Base-by-base conservation (phyloP, 2,329 filamentous ascomycete species). In the Rhynchosporium secalis region DNA sequence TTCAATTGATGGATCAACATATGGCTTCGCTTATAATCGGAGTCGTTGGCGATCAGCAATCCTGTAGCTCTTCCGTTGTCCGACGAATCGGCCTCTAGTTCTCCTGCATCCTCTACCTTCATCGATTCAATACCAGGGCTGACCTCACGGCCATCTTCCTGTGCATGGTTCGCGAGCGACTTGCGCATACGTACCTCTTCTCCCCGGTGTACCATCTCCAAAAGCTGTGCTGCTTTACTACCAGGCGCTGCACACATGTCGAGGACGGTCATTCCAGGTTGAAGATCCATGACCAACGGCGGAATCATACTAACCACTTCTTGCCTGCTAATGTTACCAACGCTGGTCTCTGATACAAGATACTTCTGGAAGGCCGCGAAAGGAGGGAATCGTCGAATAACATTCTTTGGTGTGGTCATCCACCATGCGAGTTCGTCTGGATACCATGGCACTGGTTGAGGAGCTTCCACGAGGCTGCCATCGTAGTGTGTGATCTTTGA, bases 271-370 rank as follows among this genome's bases (percentile, higher is more conserved):
- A 97, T 96, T 58, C 93, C 91, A 4, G 95, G 93, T 70, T 86
- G 86, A 56, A 98, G 83, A 72, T 98, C 93, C 81, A 99, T 90
- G 71, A 98, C 82, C 70, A 98, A 83, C 31, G 95, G 95, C 31
- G 95, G 95, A 66, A 99, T 98, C 95, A 99, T 99, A 80, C 92
- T 96, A 72, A 99, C 95, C 49, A 96, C 89, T 79, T 99, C 95
- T 77, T 99, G 95, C 72, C 95, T 87, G 77, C 91, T 96, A 72
- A 99, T 98, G 76, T 98, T 99, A 72, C 95, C 95, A 28, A 98
- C 92, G 61, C 90, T 92, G 3, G 95, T 97, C 81, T 99, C 95
- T 58, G 94, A 96, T 56, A 99, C 95, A 56, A 99, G 83, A 80
- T 97, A 99, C 75, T 96, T 96, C 76, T 99, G 95, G 78, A 99